Evolutionary conservation across 2,329 filamentous ascomycete genomes (phyloP).

Genomic region (Fusarium paranaense): DNA sequence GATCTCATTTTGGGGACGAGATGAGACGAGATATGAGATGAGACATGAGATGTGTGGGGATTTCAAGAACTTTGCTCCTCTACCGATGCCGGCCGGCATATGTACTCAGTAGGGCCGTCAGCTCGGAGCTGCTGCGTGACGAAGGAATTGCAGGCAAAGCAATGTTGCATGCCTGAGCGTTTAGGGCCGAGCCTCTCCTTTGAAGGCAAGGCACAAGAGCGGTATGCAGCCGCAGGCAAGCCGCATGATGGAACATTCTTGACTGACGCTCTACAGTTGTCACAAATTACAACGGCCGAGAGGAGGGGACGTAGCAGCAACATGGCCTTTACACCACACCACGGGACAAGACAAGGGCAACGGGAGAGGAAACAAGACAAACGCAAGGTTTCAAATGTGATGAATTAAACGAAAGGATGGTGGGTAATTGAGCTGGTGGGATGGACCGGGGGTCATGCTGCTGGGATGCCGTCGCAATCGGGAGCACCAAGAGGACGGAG

Average conservation of each 20-base stretch:
- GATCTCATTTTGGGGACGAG: constrained; percentile 13
- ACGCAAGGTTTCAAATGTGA: constrained; percentile 25
- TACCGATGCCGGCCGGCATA: constrained; percentile 1
- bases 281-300: constrained; percentile 1
- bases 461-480: constrained; percentile 25
- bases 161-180: constrained; percentile 24
- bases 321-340: constrained; percentile 1
- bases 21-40: constrained; percentile 13
- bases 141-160: constrained; percentile 22
- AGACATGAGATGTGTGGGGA: constrained; percentile 22
- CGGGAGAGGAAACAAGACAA: constrained; percentile 27
- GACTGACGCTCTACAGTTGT: not conserved
- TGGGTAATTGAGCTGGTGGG: constrained; percentile 19
- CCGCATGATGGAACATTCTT: constrained; percentile 2
- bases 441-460: constrained; percentile 21
- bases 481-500: constrained; percentile 40
- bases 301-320: not conserved
- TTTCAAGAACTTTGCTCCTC: constrained; percentile 14
- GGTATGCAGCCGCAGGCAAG: not conserved
- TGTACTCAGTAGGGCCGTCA: not conserved
- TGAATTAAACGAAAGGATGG: constrained; percentile 23
- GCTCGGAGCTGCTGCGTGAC: constrained; percentile 5
- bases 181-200: not conserved
- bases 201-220: constrained; percentile 2
- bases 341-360: constrained; percentile 14